Percentiles rank a stretch among this genome's conserved stretches.
Evolutionary conservation across 2,329 filamentous ascomycete species (phyloP).

Genomic region (Epichloe gansuensis): DNA sequence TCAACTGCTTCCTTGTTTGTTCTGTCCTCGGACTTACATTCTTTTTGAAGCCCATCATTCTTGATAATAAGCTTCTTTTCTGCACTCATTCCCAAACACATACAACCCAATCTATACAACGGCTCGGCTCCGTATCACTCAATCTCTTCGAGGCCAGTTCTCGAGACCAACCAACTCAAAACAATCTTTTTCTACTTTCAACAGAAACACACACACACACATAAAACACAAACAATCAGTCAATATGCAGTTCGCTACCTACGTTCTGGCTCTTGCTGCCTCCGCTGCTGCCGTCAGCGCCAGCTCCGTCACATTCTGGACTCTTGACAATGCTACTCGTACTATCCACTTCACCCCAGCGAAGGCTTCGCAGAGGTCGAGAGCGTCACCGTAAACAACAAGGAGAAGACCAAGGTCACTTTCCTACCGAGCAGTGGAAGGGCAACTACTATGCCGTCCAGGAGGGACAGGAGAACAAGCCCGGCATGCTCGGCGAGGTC

Average conservation of each 20-base stretch:
- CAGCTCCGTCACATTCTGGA: conserved; percentile 44
- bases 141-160: conserved; percentile 6
- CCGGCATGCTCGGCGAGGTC: conserved; percentile 43
- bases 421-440: conserved; percentile 29
- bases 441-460: conserved; percentile 40
- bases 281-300: conserved; percentile 30
- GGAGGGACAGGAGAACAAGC: conserved; percentile 27
- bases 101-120: background rate
- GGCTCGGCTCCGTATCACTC: conserved; percentile 1
- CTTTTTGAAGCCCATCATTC: conserved; percentile 13
- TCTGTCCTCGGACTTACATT: conserved; percentile 12
- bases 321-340: conserved; percentile 39
- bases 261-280: conserved; percentile 32
- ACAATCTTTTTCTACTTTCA: conserved; percentile 8
- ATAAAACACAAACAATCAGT: conserved; percentile 8
- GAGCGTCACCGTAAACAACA: conserved; percentile 27
- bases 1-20: conserved; percentile 3
- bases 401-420: conserved; percentile 26
- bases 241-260: conserved; percentile 43
- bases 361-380: conserved; percentile 23
- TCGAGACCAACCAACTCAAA: conserved; percentile 7
- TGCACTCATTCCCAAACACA: conserved; percentile 2
- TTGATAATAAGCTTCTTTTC: conserved; percentile 1
- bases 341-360: conserved; percentile 39
- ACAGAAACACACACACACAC: conserved; percentile 8